Base-by-base conservation (phyloP, 768 basidiomycete genomes). In the Serendipita indica region DNA sequence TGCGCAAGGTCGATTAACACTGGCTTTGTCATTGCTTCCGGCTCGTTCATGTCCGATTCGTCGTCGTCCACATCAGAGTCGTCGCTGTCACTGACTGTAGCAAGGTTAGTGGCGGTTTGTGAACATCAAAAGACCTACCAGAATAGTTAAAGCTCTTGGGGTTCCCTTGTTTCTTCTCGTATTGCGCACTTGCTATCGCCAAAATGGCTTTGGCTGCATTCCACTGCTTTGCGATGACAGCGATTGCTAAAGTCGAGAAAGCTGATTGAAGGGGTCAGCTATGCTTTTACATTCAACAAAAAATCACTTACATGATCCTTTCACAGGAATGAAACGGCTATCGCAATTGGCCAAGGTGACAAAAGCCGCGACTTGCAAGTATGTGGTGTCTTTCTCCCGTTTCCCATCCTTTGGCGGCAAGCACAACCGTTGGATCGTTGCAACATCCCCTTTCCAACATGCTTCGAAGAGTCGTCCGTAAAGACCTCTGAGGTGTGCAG, bases 381-480 rank as follows among this genome's bases (percentile, higher is more conserved):
- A 18, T 18, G 49, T 54, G 7, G 49, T 28, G 30, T 14, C 62
- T 57, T 18, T 67, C 64, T 4, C 54, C 13, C 60, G 63, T n/a
- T 22, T 30, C 7, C 49, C 49, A 10, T 18, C 4, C 10, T 66
- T 64, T 12, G 63, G 57, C 0, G 79, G 80, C 16, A 81, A 67
- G 65, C 82, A 84, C 3, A 83, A 67, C 22, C 72, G 67, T 62
- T 77, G 70, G 25, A 84, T 71, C 59, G 70, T 74, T 20, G 69
- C 74, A 57, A 77, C 75, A 64, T 80, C 73, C 1, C 81, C 80
- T 2, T 65, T 63, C 65, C 72, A 77, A 63, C 76, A 79, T 2
- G 81, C 81, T 62, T 80, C 78, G 62, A 71, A 82, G 0, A 83
- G 71, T 60, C 79, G 75, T 46, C 80, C 75, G 63, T 82, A 83